These are phyloP conservation scores for Huntiella bhutanensis DNA, from an alignment of 2,329 filamentous ascomycete genomes.

Conservation along the genomic window DNA sequence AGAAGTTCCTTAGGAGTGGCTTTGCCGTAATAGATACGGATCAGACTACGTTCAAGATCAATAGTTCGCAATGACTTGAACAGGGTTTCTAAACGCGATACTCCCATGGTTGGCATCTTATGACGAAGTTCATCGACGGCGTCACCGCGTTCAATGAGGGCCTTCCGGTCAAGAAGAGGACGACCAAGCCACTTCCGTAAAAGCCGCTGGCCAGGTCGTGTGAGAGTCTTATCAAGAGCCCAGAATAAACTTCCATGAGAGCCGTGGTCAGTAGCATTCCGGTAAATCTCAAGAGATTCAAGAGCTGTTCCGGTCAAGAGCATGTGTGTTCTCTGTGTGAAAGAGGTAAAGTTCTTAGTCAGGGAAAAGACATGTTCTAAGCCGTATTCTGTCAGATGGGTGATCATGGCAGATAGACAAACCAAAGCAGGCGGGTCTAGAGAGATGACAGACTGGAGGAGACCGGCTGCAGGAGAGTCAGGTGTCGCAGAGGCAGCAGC, in stretches of 20 bases:
- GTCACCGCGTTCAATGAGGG: slow-evolving; percentile 58
- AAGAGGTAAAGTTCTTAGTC: slow-evolving; percentile 93
- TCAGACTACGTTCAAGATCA: slow-evolving; percentile 81
- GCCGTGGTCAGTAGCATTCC: slow-evolving; percentile 75
- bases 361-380: slow-evolving; percentile 89
- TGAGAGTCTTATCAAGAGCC: slow-evolving; percentile 83
- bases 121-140: slow-evolving; percentile 76
- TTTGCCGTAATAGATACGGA: slow-evolving; percentile 94
- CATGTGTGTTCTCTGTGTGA: slow-evolving; percentile 90
- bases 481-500: slow-evolving; percentile 46
- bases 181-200: slow-evolving; percentile 90
- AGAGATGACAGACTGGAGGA: slow-evolving; percentile 72
- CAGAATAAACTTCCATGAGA: slow-evolving; percentile 84
- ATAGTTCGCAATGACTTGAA: slow-evolving; percentile 46
- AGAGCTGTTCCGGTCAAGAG: slow-evolving; percentile 86
- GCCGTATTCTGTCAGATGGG: slow-evolving; percentile 75
- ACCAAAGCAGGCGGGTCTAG: slow-evolving; percentile 74
- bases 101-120: slow-evolving; percentile 42
- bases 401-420: slow-evolving; percentile 93
- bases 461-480: slow-evolving; percentile 33
- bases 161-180: slow-evolving; percentile 57
- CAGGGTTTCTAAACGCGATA: slow-evolving; percentile 57
- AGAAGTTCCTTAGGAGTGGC: slow-evolving; percentile 80
- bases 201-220: slow-evolving; percentile 70
- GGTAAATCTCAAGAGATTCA: slow-evolving; percentile 85